Percentiles rank a stretch among this genome's conserved stretches.
phyloP scores from a whole-genome alignment of 768 basidiomycete genomes.

The Pisolithus sp. region DNA sequence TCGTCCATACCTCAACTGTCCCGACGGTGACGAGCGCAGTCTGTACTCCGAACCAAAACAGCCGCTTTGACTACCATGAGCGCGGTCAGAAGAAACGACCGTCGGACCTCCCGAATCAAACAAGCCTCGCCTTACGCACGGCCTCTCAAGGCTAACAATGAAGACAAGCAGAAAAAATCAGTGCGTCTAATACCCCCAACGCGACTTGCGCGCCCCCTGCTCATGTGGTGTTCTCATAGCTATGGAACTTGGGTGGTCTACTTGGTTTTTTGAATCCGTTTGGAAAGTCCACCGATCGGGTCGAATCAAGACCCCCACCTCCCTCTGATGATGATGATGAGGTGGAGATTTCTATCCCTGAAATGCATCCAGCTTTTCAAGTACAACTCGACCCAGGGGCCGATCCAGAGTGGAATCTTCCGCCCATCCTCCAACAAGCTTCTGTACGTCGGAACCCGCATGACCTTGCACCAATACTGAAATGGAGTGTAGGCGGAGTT shows the following conservation, averaged over 20 bases:
- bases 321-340: constrained; percentile 8
- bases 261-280: constrained; percentile 48
- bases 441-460: constrained; percentile 20
- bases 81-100: constrained; percentile 44
- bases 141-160: constrained; percentile 20
- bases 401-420: constrained; percentile 7
- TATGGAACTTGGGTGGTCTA: constrained; percentile 48
- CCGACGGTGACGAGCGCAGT: constrained; percentile 4
- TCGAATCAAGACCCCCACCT: constrained; percentile 21
- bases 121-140: constrained; percentile 55
- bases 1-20: constrained; percentile 1
- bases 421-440: constrained; percentile 13
- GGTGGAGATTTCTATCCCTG: not conserved
- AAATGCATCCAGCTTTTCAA: constrained; percentile 1
- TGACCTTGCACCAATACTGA: constrained; percentile 17
- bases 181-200: constrained; percentile 25
- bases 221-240: constrained; percentile 20
- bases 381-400: constrained; percentile 15
- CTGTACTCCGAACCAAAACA: constrained; percentile 2
- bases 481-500: not conserved
- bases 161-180: constrained; percentile 37
- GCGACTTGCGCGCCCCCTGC: not conserved
- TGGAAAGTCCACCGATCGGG: constrained; percentile 18
- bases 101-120: constrained; percentile 30
- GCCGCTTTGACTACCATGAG: constrained; percentile 39